Evolutionary conservation across 2,329 filamentous ascomycete genomes (phyloP).

Genomic region (Botrytis cinerea): DNA sequence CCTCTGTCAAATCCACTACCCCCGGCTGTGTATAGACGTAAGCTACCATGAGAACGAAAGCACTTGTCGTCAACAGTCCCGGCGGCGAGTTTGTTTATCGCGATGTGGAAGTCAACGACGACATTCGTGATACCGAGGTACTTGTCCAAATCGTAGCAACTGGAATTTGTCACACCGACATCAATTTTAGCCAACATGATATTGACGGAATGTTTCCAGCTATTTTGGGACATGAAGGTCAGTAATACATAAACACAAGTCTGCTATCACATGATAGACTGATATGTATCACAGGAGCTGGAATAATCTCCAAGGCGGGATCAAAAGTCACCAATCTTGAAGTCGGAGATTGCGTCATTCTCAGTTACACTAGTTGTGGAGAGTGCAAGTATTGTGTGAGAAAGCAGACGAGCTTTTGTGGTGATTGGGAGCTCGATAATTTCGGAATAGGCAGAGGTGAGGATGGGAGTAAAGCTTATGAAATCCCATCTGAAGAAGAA

Average conservation of each 20-base stretch:
- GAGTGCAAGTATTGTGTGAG: constrained; percentile 40
- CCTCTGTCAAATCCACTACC: background rate
- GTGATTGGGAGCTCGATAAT: constrained; percentile 34
- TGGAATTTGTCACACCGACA: constrained; percentile 40
- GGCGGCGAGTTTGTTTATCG: constrained; percentile 17
- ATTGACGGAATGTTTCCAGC: constrained; percentile 36
- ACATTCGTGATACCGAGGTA: constrained; percentile 38
- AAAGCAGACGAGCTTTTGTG: constrained; percentile 40
- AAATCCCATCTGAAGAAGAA: constrained; percentile 20
- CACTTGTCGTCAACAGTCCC: constrained; percentile 14
- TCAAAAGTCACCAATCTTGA: constrained; percentile 24
- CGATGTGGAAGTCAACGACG: constrained; percentile 26
- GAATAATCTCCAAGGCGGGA: constrained; percentile 30
- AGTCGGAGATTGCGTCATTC: constrained; percentile 40
- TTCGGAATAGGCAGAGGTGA: constrained; percentile 30
- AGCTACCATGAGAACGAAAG: constrained; percentile 15
- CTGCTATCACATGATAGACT: background rate
- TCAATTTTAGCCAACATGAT: constrained; percentile 30
- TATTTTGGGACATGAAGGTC: constrained; percentile 41
- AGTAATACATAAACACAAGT: background rate
- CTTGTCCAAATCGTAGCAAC: constrained; percentile 44
- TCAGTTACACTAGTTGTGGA: constrained; percentile 43
- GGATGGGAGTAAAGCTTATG: constrained; percentile 31
- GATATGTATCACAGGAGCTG: constrained; percentile 28
- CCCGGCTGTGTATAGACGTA: background rate